Evolutionary conservation across 2,329 filamentous ascomycete species (phyloP).

Genomic region (Claviceps pazoutovae): DNA sequence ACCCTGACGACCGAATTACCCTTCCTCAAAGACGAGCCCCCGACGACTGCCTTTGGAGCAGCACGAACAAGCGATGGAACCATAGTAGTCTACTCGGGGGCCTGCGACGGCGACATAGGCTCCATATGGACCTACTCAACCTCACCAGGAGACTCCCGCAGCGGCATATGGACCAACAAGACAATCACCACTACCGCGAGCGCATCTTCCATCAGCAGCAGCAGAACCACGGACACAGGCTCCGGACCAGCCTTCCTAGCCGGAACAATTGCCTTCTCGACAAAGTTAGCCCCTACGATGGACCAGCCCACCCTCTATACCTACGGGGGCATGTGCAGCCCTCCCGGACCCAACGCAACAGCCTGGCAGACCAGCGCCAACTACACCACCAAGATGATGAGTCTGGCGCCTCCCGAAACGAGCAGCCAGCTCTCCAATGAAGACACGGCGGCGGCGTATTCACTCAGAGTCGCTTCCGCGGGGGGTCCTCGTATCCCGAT

Average conservation of each 20-base stretch:
- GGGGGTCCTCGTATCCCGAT: constrained; percentile 60
- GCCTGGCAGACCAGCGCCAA: constrained; percentile 54
- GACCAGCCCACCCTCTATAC: constrained; percentile 49
- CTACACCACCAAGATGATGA: constrained; percentile 71
- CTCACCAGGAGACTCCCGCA: constrained; percentile 8
- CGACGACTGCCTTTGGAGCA: constrained; percentile 49
- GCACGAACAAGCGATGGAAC: constrained; percentile 53
- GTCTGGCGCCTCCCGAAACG: constrained; percentile 35
- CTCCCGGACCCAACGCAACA: constrained; percentile 22
- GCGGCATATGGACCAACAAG: constrained; percentile 15
- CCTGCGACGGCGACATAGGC: constrained; percentile 45
- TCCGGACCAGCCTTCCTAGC: constrained; percentile 35
- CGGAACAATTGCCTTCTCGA: constrained; percentile 52
- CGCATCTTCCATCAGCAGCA: constrained; percentile 9
- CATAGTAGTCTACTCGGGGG: constrained; percentile 60
- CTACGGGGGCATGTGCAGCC: constrained; percentile 85
- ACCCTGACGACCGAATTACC: constrained; percentile 44
- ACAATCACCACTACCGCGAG: constrained; percentile 13
- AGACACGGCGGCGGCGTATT: constrained; percentile 14
- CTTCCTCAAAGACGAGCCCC: constrained; percentile 39
- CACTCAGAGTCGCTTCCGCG: constrained; percentile 24
- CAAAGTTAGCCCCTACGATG: constrained; percentile 36
- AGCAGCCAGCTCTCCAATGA: too few species aligned
- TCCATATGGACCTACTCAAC: constrained; percentile 56
- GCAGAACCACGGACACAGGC: constrained; percentile 8